Conservation (phyloP, 352 stramenopile species). For the Plasmopara viticola region DNA sequence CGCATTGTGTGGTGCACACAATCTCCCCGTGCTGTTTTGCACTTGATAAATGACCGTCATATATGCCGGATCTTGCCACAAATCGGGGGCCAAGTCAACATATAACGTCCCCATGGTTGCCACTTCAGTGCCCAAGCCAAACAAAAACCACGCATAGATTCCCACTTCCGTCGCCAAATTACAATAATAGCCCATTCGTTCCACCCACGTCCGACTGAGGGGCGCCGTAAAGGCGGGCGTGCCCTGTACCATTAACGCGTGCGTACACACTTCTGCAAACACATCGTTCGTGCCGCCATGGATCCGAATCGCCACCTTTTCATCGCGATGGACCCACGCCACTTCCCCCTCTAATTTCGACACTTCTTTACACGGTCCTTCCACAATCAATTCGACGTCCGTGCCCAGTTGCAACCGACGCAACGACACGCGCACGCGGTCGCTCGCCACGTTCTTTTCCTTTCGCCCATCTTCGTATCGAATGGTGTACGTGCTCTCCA, state of each 20-base stretch:
- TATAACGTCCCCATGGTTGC: constrained; percentile 40
- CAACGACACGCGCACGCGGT: constrained; percentile 49
- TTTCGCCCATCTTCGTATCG: constrained; percentile 51
- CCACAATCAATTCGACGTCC: constrained; percentile 67
- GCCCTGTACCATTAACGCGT: constrained; percentile 57
- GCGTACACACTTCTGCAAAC: constrained; percentile 57
- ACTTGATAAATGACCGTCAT: constrained; percentile 30
- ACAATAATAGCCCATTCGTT: constrained; percentile 50
- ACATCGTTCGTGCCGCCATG: constrained; percentile 62
- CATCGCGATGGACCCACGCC: constrained; percentile 64
- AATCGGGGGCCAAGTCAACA: constrained; percentile 21
- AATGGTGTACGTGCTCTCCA: constrained; percentile 47
- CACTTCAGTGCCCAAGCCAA: constrained; percentile 52
- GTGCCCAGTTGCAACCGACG: constrained; percentile 52
- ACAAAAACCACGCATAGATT: constrained; percentile 55
- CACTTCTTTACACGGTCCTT: constrained; percentile 65
- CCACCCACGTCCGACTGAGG: constrained; percentile 56
- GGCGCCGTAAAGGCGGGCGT: constrained; percentile 56
- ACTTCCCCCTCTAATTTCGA: constrained; percentile 65
- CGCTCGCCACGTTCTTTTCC: constrained; percentile 44
- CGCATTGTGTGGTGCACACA: constrained; percentile 12
- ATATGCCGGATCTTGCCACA: constrained; percentile 20
- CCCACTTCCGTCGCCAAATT: constrained; percentile 39
- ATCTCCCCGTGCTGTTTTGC: constrained; percentile 12
- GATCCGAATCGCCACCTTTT: constrained; percentile 57